Conservation (phyloP, 495 filamentous ascomycete species). For the Hyphodiscus hymeniophilus region DNA sequence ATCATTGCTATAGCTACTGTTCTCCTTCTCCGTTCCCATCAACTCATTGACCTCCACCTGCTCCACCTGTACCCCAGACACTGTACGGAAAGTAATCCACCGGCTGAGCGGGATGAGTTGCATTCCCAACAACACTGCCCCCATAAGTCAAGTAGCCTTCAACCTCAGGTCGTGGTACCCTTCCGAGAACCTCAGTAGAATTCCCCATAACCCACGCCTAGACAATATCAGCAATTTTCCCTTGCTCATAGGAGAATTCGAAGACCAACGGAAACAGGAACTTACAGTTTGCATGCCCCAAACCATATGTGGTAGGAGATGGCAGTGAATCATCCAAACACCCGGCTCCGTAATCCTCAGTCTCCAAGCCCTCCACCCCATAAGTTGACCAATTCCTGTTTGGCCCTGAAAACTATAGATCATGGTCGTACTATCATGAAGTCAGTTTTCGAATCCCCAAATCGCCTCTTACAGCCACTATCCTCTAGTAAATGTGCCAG, state of each 20-base stretch:
- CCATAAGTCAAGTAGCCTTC: conserved; percentile 42
- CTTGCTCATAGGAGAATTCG: too few relatives aligned
- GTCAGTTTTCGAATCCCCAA: too few relatives aligned
- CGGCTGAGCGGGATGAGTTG: conserved; percentile 15
- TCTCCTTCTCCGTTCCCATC: too few relatives aligned
- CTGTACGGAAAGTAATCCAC: too few relatives aligned
- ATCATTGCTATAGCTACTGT: too few relatives aligned
- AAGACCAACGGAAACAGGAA: conserved; percentile 31
- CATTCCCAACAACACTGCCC: conserved; percentile 42
- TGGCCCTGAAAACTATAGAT: conserved; percentile 40
- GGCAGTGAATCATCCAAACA: conserved; percentile 59
- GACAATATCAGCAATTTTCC: too few relatives aligned
- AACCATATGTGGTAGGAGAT: conserved; percentile 49
- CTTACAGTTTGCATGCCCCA: too few relatives aligned
- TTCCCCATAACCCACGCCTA: conserved; percentile 47
- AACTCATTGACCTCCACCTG: too few relatives aligned
- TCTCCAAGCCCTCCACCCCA: conserved; percentile 53
- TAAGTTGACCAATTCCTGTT: conserved; percentile 29
- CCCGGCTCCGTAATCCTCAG: conserved; percentile 41
- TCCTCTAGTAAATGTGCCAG: too few relatives aligned
- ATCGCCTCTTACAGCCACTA: too few relatives aligned
- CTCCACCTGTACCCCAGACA: too few relatives aligned
- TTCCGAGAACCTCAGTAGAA: conserved; percentile 29
- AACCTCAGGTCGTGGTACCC: conserved; percentile 31
- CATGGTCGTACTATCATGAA: conserved; percentile 49